These are phyloP conservation scores for Keithomyces neogunnii DNA, from an alignment of 2,329 filamentous ascomycete genomes.

Conservation along the genomic window DNA sequence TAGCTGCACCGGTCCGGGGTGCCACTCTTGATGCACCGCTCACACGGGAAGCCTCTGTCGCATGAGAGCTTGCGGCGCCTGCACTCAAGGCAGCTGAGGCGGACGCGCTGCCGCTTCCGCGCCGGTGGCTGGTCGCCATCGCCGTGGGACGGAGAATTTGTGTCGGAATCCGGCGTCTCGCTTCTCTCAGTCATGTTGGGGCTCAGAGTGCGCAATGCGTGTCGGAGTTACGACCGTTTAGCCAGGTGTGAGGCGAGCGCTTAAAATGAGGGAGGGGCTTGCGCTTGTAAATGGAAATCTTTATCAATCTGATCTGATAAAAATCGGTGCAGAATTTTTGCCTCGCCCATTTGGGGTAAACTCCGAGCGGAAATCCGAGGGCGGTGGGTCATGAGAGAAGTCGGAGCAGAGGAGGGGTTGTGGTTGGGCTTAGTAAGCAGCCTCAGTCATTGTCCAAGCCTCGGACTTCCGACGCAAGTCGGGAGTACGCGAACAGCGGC, in stretches of 20 bases:
- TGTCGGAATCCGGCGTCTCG: conserved; percentile 29
- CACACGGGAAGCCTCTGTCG: conserved; percentile 52
- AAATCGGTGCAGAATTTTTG: conserved; percentile 16
- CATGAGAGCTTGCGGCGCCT: conserved; percentile 53
- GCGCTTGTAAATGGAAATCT: conserved; percentile 20
- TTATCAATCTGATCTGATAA: conserved; percentile 36
- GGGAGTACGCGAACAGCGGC: not conserved
- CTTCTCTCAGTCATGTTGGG: conserved; percentile 22
- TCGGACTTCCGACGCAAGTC: conserved; percentile 3
- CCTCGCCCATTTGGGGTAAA: conserved; percentile 9
- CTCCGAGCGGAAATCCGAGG: conserved; percentile 26
- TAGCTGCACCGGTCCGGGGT: conserved; percentile 53
- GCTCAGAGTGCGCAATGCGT: conserved; percentile 5
- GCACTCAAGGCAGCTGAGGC: conserved; percentile 52
- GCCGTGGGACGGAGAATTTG: conserved; percentile 17
- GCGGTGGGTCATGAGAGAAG: not conserved
- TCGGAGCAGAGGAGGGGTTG: too few relatives aligned
- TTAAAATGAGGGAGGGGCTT: conserved; percentile 12
- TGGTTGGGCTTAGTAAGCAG: not conserved
- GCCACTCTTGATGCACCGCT: conserved; percentile 54
- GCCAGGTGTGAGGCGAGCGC: conserved; percentile 5
- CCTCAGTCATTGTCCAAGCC: not conserved
- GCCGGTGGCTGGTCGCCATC: conserved; percentile 28
- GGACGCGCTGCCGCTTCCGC: conserved; percentile 50
- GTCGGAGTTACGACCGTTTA: conserved; percentile 28